Evolutionary conservation across 116 monocot genomes (phyloP).

Genomic region (Papilionanthe hybrid): DNA sequence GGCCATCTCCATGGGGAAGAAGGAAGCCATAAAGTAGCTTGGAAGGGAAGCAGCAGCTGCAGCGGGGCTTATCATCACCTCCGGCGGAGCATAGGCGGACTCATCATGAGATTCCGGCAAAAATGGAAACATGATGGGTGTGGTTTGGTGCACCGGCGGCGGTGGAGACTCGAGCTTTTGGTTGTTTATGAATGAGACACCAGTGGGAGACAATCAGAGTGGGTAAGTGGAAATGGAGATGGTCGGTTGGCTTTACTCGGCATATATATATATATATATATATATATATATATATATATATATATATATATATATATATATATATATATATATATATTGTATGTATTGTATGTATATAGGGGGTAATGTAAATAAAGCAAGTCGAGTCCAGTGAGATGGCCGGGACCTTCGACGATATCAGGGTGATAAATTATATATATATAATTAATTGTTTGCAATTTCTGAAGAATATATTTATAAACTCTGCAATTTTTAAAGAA

Average conservation of each 20-base stretch:
- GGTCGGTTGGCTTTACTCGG: slow-evolving; percentile 5
- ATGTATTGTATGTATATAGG: no score
- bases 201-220: background rate
- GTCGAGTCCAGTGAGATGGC: background rate
- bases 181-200: background rate
- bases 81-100: background rate
- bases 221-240: slow-evolving; percentile 8
- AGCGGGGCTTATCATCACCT: background rate
- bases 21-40: slow-evolving; percentile 38
- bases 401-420: background rate
- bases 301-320: no score
- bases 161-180: background rate
- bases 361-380: background rate
- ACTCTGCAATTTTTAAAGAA: no score
- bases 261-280: background rate
- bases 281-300: no score
- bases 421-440: background rate
- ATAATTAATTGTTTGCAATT: no score
- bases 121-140: slow-evolving; percentile 6
- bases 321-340: no score
- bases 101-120: background rate
- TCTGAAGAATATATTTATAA: no score
- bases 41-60: slow-evolving; percentile 5
- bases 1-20: slow-evolving; percentile 20
- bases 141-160: background rate